These are phyloP conservation scores for Phytophthora rubi DNA, from an alignment of 352 stramenopile genomes.

Conservation along the genomic window DNA sequence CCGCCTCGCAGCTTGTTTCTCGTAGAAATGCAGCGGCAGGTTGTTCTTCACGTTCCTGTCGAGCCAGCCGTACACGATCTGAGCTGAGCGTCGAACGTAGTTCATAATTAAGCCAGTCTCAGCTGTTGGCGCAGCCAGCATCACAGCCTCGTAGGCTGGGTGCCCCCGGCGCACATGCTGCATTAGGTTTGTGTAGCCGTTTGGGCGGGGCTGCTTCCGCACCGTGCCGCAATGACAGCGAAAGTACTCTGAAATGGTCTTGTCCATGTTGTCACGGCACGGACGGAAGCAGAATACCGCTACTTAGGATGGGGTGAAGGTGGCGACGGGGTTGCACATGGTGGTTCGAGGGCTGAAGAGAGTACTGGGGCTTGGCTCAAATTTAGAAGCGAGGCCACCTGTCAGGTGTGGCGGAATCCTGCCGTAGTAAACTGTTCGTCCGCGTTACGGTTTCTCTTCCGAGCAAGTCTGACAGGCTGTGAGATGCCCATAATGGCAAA, in stretches of 20 bases:
- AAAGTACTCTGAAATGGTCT: conserved; percentile 16
- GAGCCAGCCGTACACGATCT: background rate
- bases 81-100: conserved; percentile 2
- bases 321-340: background rate
- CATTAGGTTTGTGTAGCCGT: conserved; percentile 12
- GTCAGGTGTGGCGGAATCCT: background rate
- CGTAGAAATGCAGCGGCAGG: conserved; percentile 2
- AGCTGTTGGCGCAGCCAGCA: conserved; percentile 3
- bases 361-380: background rate
- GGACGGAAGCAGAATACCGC: conserved; percentile 18
- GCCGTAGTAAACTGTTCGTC: background rate
- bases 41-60: conserved; percentile 13
- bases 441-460: background rate
- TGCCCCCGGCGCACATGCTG: conserved; percentile 3
- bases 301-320: conserved; percentile 10
- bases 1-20: conserved; percentile 4
- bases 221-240: conserved; percentile 14
- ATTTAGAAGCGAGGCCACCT: background rate
- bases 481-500: background rate
- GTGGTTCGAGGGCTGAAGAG: background rate
- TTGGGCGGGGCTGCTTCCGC: conserved; percentile 14
- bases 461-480: background rate
- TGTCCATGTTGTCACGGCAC: conserved; percentile 14
- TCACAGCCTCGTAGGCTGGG: conserved; percentile 5
- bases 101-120: conserved; percentile 1